Percentiles rank a stretch among this genome's conserved stretches.
These are phyloP conservation scores for Piper betle DNA, from an alignment of 164 flowering plant genomes.

Conservation along the genomic window DNA sequence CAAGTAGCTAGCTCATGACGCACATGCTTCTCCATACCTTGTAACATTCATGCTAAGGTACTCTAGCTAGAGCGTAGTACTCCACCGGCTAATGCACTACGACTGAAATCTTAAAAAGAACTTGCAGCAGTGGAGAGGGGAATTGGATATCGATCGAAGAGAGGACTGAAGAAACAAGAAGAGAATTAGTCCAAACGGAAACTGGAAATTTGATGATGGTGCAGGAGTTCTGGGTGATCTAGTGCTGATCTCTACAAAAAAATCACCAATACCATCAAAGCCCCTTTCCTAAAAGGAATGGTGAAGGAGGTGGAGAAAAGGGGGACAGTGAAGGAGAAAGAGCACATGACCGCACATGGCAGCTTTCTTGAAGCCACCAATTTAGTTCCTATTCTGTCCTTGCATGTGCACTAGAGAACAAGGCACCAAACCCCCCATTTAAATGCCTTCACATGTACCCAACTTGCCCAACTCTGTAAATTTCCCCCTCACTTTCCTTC, in stretches of 20 bases:
- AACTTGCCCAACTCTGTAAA: conserved; percentile 1
- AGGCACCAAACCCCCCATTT: conserved; percentile 17
- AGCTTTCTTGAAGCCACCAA: conserved; percentile 15
- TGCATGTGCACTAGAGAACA: conserved; percentile 29
- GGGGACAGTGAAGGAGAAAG: not conserved
- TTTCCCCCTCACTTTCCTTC: not conserved
- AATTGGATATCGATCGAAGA: no score
- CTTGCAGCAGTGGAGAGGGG: no score
- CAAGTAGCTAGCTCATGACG: no score
- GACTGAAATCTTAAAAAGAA: no score
- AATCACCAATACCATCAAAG: not conserved
- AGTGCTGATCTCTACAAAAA: not conserved
- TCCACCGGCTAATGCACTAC: no score
- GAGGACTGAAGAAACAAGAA: no score
- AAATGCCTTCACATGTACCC: conserved; percentile 26
- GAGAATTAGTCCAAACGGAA: no score
- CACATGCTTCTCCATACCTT: no score
- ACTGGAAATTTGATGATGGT: not conserved
- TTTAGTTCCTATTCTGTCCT: not conserved
- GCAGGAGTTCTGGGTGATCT: not conserved
- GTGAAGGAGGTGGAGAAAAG: not conserved
- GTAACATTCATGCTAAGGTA: no score
- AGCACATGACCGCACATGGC: conserved; percentile 37
- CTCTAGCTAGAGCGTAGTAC: no score
- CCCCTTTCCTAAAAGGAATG: not conserved